Percentiles rank a stretch among this genome's conserved stretches.
Conservation (phyloP, 768 basidiomycete species). For the Tylopilus intermedius region DNA sequence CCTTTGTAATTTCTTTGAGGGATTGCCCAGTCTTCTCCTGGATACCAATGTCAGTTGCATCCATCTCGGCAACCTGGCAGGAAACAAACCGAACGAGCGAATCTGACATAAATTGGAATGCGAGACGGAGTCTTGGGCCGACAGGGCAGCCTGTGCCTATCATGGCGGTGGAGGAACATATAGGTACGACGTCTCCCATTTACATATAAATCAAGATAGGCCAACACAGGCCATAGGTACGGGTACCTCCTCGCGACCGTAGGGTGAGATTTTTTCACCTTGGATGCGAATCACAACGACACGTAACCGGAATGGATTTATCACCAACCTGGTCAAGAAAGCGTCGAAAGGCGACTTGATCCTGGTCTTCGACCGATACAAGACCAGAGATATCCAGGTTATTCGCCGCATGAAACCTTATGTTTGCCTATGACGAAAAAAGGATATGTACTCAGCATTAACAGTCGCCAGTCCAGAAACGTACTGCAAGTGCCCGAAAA, state of each 20-base stretch:
- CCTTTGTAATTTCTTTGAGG: neutral
- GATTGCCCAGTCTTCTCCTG: slow-evolving; percentile 10
- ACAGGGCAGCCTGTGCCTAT: neutral
- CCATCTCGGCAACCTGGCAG: neutral
- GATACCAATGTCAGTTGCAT: neutral
- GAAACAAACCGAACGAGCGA: slow-evolving; percentile 5
- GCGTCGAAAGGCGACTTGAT: neutral
- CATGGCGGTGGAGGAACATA: neutral
- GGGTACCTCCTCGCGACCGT: slow-evolving; percentile 13
- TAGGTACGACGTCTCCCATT: neutral
- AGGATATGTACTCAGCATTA: neutral
- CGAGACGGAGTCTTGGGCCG: neutral
- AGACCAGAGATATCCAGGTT: neutral
- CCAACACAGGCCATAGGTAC: slow-evolving; percentile 11
- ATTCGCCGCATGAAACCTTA: neutral
- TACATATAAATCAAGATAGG: slow-evolving; percentile 14
- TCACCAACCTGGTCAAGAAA: slow-evolving; percentile 16
- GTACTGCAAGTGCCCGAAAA: slow-evolving; percentile 5
- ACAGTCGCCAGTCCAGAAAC: neutral
- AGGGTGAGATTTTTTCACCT: slow-evolving; percentile 13
- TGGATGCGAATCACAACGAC: neutral
- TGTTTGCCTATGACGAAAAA: neutral
- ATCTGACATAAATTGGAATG: slow-evolving; percentile 12
- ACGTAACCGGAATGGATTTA: neutral
- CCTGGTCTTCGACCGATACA: slow-evolving; percentile 12